Evolutionary conservation across 2,329 filamentous ascomycete genomes (phyloP).

Genomic region (Torrubiella hemipterigena): DNA sequence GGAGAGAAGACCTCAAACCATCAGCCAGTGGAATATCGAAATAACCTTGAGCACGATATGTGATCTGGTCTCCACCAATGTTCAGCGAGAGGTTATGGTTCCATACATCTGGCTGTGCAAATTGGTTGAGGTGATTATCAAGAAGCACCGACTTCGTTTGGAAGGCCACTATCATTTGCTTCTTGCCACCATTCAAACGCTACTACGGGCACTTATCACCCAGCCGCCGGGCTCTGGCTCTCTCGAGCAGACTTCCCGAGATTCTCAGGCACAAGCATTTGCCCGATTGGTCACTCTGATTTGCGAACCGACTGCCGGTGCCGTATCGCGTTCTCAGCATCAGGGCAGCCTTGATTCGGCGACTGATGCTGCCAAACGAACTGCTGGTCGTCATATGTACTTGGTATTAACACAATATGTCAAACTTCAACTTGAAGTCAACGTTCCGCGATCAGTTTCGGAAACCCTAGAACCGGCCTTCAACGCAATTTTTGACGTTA

Average conservation of each 20-base stretch:
- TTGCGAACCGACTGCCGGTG: slow-evolving; percentile 45
- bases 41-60: slow-evolving; percentile 34
- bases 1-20: slow-evolving; percentile 34
- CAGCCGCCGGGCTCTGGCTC: slow-evolving; percentile 13
- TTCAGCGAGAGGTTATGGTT: slow-evolving; percentile 16
- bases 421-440: slow-evolving; percentile 45
- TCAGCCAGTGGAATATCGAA: slow-evolving; percentile 49
- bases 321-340: slow-evolving; percentile 35
- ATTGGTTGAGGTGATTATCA: slow-evolving; percentile 43
- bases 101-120: slow-evolving; percentile 36
- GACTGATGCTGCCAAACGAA: slow-evolving; percentile 47
- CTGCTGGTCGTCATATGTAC: slow-evolving; percentile 51
- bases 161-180: slow-evolving; percentile 51
- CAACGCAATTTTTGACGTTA: slow-evolving; percentile 47
- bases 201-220: slow-evolving; percentile 40
- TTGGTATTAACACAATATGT: slow-evolving; percentile 47
- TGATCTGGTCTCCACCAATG: slow-evolving; percentile 17
- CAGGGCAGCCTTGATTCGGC: slow-evolving; percentile 42
- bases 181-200: slow-evolving; percentile 38
- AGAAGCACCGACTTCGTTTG: slow-evolving; percentile 47
- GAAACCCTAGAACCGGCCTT: slow-evolving; percentile 46
- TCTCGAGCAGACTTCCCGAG: slow-evolving; percentile 17
- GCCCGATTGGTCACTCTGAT: slow-evolving; percentile 45
- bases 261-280: slow-evolving; percentile 36
- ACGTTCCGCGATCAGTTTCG: slow-evolving; percentile 35